phyloP scores from a whole-genome alignment of 2,329 filamentous ascomycete genomes.

The Cytospora piceae region DNA sequence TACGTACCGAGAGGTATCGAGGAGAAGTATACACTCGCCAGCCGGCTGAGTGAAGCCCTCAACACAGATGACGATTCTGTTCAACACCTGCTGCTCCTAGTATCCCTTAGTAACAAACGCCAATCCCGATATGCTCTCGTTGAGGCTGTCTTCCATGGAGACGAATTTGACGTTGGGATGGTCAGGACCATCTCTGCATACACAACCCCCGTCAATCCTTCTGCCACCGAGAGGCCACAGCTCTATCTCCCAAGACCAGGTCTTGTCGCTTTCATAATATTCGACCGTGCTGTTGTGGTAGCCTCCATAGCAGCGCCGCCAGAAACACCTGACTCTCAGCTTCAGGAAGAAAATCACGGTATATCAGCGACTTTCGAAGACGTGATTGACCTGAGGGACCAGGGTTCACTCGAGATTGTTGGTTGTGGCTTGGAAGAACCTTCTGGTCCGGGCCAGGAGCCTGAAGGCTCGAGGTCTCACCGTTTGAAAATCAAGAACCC shows the following conservation, averaged over 20 bases:
- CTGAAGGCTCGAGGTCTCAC: constrained; percentile 53
- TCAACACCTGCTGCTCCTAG: constrained; percentile 65
- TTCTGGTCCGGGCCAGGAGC: constrained; percentile 39
- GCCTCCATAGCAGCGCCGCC: constrained; percentile 71
- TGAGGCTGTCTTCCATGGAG: constrained; percentile 66
- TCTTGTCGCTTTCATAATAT: constrained; percentile 80
- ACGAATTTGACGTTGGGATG: constrained; percentile 61
- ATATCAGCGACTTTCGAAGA: constrained; percentile 79
- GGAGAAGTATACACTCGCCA: constrained; percentile 53
- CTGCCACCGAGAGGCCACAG: constrained; percentile 56
- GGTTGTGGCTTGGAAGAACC: constrained; percentile 68
- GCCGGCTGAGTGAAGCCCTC: constrained; percentile 54
- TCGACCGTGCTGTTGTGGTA: constrained; percentile 77
- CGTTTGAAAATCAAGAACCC: constrained; percentile 65
- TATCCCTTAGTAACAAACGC: constrained; percentile 57
- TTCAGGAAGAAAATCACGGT: constrained; percentile 68
- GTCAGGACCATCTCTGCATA: constrained; percentile 71
- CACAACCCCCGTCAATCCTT: constrained; percentile 53
- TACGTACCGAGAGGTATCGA: constrained; percentile 63
- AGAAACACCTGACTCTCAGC: constrained; percentile 75
- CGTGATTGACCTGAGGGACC: constrained; percentile 75
- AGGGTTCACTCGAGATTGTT: constrained; percentile 65
- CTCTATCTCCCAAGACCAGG: constrained; percentile 79
- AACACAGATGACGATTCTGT: constrained; percentile 54
- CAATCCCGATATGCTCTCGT: constrained; percentile 72